These are phyloP conservation scores for Penstemon davidsonii DNA, from an alignment of 257 asterid genomes.

Conservation along the genomic window DNA sequence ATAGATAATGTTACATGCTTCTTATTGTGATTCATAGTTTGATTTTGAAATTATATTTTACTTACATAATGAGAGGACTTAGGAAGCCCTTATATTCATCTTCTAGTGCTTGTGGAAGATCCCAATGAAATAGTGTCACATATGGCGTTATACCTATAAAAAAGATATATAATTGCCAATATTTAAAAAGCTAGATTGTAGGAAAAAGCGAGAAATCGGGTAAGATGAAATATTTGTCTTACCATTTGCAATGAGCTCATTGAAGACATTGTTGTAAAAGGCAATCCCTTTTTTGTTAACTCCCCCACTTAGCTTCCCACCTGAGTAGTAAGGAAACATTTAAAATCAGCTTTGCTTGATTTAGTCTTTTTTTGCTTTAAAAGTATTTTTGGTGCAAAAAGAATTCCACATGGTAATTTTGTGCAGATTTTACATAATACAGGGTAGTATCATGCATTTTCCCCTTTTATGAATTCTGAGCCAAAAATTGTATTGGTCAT, in stretches of 20 bases:
- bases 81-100: slow-evolving; percentile 70
- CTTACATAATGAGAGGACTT: slow-evolving; percentile 60
- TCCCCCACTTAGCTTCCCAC: slow-evolving; percentile 59
- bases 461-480: neutral
- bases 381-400: neutral
- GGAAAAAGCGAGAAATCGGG: neutral
- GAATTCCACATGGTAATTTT: too few relatives aligned
- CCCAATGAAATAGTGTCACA: slow-evolving; percentile 73
- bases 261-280: slow-evolving; percentile 49
- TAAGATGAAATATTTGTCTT: neutral
- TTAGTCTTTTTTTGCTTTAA: neutral
- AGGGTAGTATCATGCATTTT: neutral
- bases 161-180: neutral
- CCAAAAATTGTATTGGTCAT: too few relatives aligned
- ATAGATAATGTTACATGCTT: too few relatives aligned
- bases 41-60: neutral
- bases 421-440: too few relatives aligned
- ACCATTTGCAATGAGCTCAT: slow-evolving; percentile 51
- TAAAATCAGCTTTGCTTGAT: neutral
- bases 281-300: slow-evolving; percentile 51
- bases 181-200: neutral
- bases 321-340: slow-evolving; percentile 23
- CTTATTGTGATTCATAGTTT: neutral
- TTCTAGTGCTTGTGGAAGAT: slow-evolving; percentile 71
- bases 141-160: slow-evolving; percentile 53